Conservation (phyloP, 1,284 basidiomycete species). For the Cerrena zonata region DNA sequence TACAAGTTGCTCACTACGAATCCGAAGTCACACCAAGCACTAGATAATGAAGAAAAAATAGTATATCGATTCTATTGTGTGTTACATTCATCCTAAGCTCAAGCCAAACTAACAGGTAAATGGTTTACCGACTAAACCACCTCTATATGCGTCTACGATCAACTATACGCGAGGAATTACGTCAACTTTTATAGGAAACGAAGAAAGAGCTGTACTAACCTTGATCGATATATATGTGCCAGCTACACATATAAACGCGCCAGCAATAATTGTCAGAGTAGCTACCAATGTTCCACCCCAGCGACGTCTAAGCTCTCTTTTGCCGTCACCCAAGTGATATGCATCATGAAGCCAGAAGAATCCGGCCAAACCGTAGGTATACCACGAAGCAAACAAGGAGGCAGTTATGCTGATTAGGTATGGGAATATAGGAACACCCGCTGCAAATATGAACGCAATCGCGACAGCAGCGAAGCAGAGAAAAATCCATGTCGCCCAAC, state of each 20-base stretch:
- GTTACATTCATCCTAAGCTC: too few relatives aligned
- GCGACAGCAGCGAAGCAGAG: constrained; percentile 40
- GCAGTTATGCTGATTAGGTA: constrained; percentile 50
- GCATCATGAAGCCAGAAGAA: constrained; percentile 53
- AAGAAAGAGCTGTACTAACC: too few relatives aligned
- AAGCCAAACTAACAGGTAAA: constrained; percentile 46
- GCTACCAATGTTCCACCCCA: constrained; percentile 33
- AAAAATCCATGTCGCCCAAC: constrained; percentile 53
- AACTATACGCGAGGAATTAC: constrained; percentile 38
- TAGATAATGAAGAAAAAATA: too few relatives aligned
- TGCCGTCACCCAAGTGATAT: constrained; percentile 38
- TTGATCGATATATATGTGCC: constrained; percentile 50
- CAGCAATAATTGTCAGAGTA: constrained; percentile 40
- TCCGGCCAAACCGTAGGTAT: constrained; percentile 51
- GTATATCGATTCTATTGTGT: too few relatives aligned
- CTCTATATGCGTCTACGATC: constrained; percentile 42
- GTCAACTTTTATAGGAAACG: not conserved
- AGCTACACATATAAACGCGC: constrained; percentile 49
- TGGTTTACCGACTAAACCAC: constrained; percentile 41
- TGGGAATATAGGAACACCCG: constrained; percentile 51
- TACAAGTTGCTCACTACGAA: too few relatives aligned
- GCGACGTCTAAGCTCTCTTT: constrained; percentile 25
- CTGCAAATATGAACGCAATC: constrained; percentile 50
- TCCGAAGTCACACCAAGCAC: too few relatives aligned
- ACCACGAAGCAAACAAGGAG: constrained; percentile 54